A percentile compares a stretch with the other conserved stretches of the same genome.
Evolutionary conservation across 306 rosid genomes (phyloP).

Genomic region (Crataegus laevigata): DNA sequence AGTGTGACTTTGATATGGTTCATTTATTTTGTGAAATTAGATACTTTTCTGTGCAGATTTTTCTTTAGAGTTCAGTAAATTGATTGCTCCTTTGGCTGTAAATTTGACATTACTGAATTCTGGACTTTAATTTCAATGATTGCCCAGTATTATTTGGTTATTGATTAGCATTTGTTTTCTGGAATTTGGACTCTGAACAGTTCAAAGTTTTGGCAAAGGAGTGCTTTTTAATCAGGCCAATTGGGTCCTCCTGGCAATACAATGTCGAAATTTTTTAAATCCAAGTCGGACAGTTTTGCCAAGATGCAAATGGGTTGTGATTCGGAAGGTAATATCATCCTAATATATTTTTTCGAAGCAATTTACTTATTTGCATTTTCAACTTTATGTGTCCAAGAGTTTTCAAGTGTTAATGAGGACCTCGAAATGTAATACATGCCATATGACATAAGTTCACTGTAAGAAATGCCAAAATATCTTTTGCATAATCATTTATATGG

Average conservation of each 20-base stretch:
- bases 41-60: background rate
- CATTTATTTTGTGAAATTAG: background rate
- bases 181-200: conserved; percentile 40
- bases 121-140: too few relatives aligned
- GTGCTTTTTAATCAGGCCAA: conserved; percentile 52
- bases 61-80: background rate
- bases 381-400: background rate
- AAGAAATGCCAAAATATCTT: too few relatives aligned
- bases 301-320: conserved; percentile 64
- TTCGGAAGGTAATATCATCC: conserved; percentile 58
- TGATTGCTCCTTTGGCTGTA: background rate
- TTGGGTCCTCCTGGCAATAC: conserved; percentile 70
- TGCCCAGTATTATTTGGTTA: too few relatives aligned
- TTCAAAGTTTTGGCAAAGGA: conserved; percentile 55
- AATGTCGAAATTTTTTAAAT: conserved; percentile 59
- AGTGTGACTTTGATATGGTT: conserved; percentile 39
- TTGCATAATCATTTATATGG: too few relatives aligned
- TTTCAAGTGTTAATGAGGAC: background rate
- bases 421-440: background rate
- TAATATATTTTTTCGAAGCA: background rate
- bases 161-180: conserved; percentile 37
- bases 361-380: conserved; percentile 8
- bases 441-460: too few relatives aligned
- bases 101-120: background rate
- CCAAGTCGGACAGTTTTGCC: conserved; percentile 71